Percentiles rank a stretch among this genome's conserved stretches.
phyloP scores from a whole-genome alignment of 2,329 filamentous ascomycete genomes.

The Fonsecaea pedrosoi region DNA sequence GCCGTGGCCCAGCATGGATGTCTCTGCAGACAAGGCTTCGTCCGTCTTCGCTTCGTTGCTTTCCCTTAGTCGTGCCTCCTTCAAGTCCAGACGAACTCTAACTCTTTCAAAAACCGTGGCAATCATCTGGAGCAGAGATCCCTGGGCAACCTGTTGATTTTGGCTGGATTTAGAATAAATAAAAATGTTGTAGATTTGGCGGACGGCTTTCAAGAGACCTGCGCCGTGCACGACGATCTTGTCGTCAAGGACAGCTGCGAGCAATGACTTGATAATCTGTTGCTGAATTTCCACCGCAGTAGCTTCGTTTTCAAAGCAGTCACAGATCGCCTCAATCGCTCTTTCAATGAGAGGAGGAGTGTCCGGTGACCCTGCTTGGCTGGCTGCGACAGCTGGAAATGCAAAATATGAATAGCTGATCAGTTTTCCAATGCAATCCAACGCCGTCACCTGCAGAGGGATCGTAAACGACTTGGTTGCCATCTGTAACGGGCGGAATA shows the following conservation, averaged over 20 bases:
- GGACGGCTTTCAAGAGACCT: conserved; percentile 91
- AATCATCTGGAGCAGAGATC: conserved; percentile 97
- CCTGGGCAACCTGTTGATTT: conserved; percentile 97
- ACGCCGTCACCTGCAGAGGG: conserved; percentile 82
- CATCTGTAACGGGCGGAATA: conserved; percentile 89
- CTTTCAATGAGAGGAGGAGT: conserved; percentile 84
- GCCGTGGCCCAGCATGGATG: conserved; percentile 38
- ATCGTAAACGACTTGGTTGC: conserved; percentile 87
- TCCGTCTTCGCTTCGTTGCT: conserved; percentile 45
- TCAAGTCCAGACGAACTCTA: conserved; percentile 82
- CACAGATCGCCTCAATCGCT: conserved; percentile 98
- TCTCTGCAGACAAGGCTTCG: conserved; percentile 36
- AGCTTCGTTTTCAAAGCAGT: conserved; percentile 96
- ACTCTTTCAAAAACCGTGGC: conserved; percentile 97
- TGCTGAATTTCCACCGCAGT: conserved; percentile 91
- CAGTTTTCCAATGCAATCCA: conserved; percentile 98
- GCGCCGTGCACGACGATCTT: conserved; percentile 98
- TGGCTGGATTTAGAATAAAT: conserved; percentile 89
- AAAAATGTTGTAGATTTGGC: conserved; percentile 99
- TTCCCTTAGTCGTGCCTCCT: conserved; percentile 72
- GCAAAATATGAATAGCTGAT: conserved; percentile 99
- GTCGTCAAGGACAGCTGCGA: conserved; percentile 95
- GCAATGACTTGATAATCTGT: conserved; percentile 95
- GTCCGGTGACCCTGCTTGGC: conserved; percentile 51
- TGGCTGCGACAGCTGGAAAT: conserved; percentile 62